Evolutionary conservation across 495 filamentous ascomycete genomes (phyloP), one percentile per base, ranked within the genome.

Genomic region (Neurospora sp.): DNA sequence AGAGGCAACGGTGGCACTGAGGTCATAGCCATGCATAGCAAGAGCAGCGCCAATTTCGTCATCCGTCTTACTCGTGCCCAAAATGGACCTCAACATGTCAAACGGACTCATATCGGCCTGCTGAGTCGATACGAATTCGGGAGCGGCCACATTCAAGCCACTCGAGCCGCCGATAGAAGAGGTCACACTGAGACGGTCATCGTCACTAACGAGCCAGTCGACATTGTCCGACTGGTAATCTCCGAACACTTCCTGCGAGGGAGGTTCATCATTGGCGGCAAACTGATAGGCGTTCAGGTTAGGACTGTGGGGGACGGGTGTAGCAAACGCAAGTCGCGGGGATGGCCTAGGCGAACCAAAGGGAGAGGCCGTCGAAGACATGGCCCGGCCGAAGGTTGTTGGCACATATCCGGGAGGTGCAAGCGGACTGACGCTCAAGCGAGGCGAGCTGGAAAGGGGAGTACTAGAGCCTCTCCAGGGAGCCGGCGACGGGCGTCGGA

Each of bases 261-360:
- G 91, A 37, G 88, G 91, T 42, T 92, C 86, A 73, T 89, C 88
- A 81, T 77, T 92, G 54, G 54, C 54, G 83, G 83, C 90, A 79
- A 97, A 97, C 79, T 97, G 93, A 82, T 98, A 98, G 18, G 96
- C 94, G 79, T 94, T 97, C 70, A 98, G 79, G 78, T 88, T 97
- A 39, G 96, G 96, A 71, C 94, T 98, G 78, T 98, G 94, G 5
- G 96, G 96, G 73, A 99, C 87, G 14, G 96, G 96, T 59, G 90
- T 93, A 2, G 94, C 92, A 77, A 97, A 92, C 38, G 94, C 93
- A 46, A 98, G 90, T 72, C 96, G 89, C 40, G 96, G 96, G 11
- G 96, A 98, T 16, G 96, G 94, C 62, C 94, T 90, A 39, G 96
- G 96, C 10, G 96, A 98, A 71, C 91, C 92, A 79, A 99, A 99